phyloP scores from a whole-genome alignment of 2,329 filamentous ascomycete species.

The Aspergillus piperis region DNA sequence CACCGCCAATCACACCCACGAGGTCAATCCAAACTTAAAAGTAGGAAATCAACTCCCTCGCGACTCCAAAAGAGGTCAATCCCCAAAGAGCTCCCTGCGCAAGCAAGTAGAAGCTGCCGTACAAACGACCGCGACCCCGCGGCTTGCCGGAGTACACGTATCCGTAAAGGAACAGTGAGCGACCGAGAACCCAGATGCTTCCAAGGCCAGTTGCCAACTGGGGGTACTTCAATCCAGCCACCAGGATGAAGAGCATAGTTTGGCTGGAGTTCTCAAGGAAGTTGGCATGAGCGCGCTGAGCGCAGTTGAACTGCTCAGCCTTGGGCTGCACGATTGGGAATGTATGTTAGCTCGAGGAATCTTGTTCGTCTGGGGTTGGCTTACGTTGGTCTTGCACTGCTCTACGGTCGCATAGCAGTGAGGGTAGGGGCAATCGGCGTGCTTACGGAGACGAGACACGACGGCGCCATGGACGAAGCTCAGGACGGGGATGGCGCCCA shows the following conservation, averaged over 20 bases:
- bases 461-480: slow-evolving; percentile 53
- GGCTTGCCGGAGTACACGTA: slow-evolving; percentile 46
- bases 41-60: slow-evolving; percentile 28
- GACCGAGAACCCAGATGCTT: slow-evolving; percentile 52
- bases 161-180: slow-evolving; percentile 53
- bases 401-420: slow-evolving; percentile 59
- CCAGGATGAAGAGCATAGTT: slow-evolving; percentile 53
- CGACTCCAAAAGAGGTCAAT: slow-evolving; percentile 41
- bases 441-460: slow-evolving; percentile 51
- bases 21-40: slow-evolving; percentile 9
- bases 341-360: slow-evolving; percentile 26
- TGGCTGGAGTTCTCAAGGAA: slow-evolving; percentile 60
- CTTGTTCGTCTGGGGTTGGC: slow-evolving; percentile 12
- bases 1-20: neutral
- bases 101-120: slow-evolving; percentile 42
- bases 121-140: slow-evolving; percentile 39
- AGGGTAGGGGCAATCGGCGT: slow-evolving; percentile 58
- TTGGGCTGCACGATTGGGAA: slow-evolving; percentile 31
- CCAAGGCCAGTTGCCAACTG: slow-evolving; percentile 49
- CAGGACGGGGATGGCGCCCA: slow-evolving; percentile 57
- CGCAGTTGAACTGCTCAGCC: slow-evolving; percentile 54
- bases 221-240: slow-evolving; percentile 58
- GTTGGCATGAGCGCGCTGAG: slow-evolving; percentile 60
- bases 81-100: slow-evolving; percentile 45
- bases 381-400: slow-evolving; percentile 53